Conservation (phyloP, 176 grass and related monocot genomes). For the Phoenix dactylifera region DNA sequence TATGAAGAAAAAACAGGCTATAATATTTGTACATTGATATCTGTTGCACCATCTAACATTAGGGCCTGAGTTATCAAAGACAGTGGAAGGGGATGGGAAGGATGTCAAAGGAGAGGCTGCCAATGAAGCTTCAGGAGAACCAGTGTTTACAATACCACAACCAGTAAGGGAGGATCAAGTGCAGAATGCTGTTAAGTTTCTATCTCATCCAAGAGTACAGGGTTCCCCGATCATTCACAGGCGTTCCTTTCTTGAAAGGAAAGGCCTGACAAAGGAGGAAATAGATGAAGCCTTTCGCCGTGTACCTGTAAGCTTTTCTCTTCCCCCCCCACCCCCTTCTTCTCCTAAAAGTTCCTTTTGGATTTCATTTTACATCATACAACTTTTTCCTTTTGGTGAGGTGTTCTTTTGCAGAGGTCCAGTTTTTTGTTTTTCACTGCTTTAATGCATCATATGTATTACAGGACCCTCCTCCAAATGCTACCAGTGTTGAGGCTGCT, state of each 20-base stretch:
- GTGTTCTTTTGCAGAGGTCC: no score
- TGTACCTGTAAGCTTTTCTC: slow-evolving; percentile 13
- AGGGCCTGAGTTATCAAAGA: not conserved
- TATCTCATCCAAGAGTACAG: slow-evolving; percentile 23
- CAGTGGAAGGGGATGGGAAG: not conserved
- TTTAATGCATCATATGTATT: slow-evolving; percentile 16
- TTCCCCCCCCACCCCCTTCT: not conserved
- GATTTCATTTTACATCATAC: no score
- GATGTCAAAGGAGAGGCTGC: slow-evolving; percentile 1
- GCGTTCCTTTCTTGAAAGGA: slow-evolving; percentile 23
- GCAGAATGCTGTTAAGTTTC: slow-evolving; percentile 23
- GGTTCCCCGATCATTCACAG: slow-evolving; percentile 13
- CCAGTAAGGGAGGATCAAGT: slow-evolving; percentile 21
- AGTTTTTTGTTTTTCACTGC: no score
- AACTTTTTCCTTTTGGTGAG: no score
- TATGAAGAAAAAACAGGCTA: no score
- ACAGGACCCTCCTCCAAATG: slow-evolving; percentile 53
- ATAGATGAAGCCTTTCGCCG: slow-evolving; percentile 28
- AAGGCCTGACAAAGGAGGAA: slow-evolving; percentile 25
- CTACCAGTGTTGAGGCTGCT: not conserved
- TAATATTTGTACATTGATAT: no score
- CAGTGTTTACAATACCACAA: not conserved
- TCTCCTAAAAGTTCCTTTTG: not conserved
- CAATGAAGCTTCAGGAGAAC: slow-evolving; percentile 13
- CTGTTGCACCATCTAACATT: not conserved